phyloP scores from a whole-genome alignment of 805 yeast species.

The Saccharomycopsis sp. region DNA sequence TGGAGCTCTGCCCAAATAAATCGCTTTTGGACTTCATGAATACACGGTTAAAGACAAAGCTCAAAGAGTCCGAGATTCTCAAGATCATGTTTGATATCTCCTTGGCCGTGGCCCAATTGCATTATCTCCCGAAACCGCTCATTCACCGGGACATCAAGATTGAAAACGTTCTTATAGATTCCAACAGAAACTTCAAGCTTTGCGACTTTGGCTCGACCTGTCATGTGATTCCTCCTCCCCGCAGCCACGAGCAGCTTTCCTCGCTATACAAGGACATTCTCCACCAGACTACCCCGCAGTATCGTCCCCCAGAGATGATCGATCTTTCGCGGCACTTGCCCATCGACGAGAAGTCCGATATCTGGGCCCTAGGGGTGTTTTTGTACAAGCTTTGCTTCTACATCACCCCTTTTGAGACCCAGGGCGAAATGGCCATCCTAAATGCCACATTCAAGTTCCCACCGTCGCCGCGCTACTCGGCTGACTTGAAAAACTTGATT shows the following conservation, averaged over 20 bases:
- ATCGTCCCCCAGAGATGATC: conserved; percentile 79
- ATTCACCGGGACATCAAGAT: conserved; percentile 86
- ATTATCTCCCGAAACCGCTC: conserved; percentile 53
- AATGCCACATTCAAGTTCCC: conserved; percentile 49
- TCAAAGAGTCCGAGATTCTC: conserved; percentile 68
- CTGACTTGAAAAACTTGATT: conserved; percentile 57
- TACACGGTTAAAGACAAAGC: conserved; percentile 68
- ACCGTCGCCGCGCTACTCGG: conserved; percentile 49
- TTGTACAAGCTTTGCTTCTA: conserved; percentile 73
- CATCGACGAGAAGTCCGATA: conserved; percentile 74
- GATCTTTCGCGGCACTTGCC: conserved; percentile 63
- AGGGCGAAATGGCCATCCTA: conserved; percentile 54
- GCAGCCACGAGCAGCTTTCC: conserved; percentile 51
- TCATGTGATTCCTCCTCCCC: conserved; percentile 56
- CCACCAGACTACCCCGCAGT: conserved; percentile 81
- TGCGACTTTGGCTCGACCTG: conserved; percentile 84
- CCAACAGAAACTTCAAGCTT: conserved; percentile 52
- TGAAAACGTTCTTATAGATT: conserved; percentile 67
- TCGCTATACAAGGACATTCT: conserved; percentile 59
- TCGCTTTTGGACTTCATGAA: conserved; percentile 91
- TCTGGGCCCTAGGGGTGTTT: conserved; percentile 81
- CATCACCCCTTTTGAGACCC: conserved; percentile 72
- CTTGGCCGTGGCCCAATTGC: conserved; percentile 81
- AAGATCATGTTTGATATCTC: conserved; percentile 79
- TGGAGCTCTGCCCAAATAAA: conserved; percentile 88